Evolutionary conservation across 805 yeast genomes (phyloP).

Genomic region (Cyberlindnera euphorbiae): DNA sequence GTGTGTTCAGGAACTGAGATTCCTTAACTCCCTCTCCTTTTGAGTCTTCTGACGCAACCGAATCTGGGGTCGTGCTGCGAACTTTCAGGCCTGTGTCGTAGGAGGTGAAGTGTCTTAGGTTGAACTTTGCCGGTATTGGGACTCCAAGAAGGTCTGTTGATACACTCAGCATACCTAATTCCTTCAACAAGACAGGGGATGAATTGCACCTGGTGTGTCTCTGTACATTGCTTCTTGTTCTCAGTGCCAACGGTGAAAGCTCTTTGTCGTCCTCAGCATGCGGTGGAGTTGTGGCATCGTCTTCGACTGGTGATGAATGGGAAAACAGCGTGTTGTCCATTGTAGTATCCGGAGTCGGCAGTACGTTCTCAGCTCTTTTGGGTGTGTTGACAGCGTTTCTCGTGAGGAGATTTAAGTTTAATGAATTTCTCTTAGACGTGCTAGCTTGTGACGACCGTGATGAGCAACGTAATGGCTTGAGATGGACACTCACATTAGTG

Average conservation of each 20-base stretch:
- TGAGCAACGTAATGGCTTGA: slow-evolving; percentile 20
- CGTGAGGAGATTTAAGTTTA: slow-evolving; percentile 9
- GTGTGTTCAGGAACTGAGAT: background rate
- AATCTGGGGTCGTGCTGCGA: slow-evolving; percentile 2
- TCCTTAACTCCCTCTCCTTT: slow-evolving; percentile 1
- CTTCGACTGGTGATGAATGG: slow-evolving; percentile 1
- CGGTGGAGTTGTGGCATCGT: background rate
- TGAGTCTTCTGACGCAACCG: slow-evolving; percentile 8
- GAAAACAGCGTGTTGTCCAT: slow-evolving; percentile 8
- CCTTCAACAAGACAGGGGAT: slow-evolving; percentile 6
- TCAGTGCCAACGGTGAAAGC: slow-evolving; percentile 1
- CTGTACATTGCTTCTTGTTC: background rate
- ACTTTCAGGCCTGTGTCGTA: slow-evolving; percentile 25
- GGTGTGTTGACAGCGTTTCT: slow-evolving; percentile 7
- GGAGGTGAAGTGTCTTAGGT: slow-evolving; percentile 24
- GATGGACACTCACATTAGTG: background rate
- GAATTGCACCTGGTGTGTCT: slow-evolving; percentile 11
- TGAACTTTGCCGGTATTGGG: slow-evolving; percentile 7
- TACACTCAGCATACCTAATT: slow-evolving; percentile 7
- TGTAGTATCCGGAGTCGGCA: slow-evolving; percentile 17
- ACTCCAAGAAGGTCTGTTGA: background rate
- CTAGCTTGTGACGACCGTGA: slow-evolving; percentile 6
- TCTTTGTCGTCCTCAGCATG: background rate
- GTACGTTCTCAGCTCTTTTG: background rate
- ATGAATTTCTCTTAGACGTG: slow-evolving; percentile 5